A percentile compares a stretch with the other conserved stretches of the same genome.
Evolutionary conservation across 1,284 basidiomycete species (phyloP).

Genomic region (Lentinus polychrous): DNA sequence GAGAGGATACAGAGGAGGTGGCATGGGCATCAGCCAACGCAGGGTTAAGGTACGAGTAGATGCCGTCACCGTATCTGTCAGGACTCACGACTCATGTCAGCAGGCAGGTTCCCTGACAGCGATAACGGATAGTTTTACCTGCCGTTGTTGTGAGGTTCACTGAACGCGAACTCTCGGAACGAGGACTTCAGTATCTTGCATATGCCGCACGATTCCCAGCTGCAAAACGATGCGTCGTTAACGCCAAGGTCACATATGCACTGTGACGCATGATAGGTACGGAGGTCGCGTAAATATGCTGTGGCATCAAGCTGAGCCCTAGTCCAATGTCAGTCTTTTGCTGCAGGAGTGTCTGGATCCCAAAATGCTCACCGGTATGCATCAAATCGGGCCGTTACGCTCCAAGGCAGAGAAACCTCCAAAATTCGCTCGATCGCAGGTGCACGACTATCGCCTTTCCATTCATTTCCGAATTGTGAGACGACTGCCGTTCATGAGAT

Average conservation of each 20-base stretch:
- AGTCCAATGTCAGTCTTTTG: background rate
- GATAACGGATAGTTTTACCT: slow-evolving; percentile 30
- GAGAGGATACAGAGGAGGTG: slow-evolving; percentile 55
- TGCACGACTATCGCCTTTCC: slow-evolving; percentile 34
- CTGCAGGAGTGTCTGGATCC: too few relatives aligned
- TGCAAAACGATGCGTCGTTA: slow-evolving; percentile 41
- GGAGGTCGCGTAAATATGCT: slow-evolving; percentile 33
- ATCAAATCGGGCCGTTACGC: slow-evolving; percentile 30
- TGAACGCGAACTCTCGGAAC: slow-evolving; percentile 51
- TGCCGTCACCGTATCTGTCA: slow-evolving; percentile 46
- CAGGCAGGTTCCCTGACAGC: background rate
- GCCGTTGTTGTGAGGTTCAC: slow-evolving; percentile 39
- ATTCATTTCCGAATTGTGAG: slow-evolving; percentile 40
- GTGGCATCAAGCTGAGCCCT: slow-evolving; percentile 24
- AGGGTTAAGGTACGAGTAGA: slow-evolving; percentile 54
- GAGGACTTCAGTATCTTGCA: slow-evolving; percentile 49
- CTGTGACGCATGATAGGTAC: slow-evolving; percentile 53
- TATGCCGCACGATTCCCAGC: slow-evolving; percentile 54
- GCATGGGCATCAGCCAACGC: slow-evolving; percentile 46
- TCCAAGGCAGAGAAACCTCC: slow-evolving; percentile 37
- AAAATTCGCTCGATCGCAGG: slow-evolving; percentile 47
- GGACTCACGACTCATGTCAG: background rate
- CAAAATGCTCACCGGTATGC: slow-evolving; percentile 36
- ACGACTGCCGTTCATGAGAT: slow-evolving; percentile 13
- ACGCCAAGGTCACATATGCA: slow-evolving; percentile 60